phyloP scores from a whole-genome alignment of 331 rosid genomes.

The Stylosanthes scabra region DNA sequence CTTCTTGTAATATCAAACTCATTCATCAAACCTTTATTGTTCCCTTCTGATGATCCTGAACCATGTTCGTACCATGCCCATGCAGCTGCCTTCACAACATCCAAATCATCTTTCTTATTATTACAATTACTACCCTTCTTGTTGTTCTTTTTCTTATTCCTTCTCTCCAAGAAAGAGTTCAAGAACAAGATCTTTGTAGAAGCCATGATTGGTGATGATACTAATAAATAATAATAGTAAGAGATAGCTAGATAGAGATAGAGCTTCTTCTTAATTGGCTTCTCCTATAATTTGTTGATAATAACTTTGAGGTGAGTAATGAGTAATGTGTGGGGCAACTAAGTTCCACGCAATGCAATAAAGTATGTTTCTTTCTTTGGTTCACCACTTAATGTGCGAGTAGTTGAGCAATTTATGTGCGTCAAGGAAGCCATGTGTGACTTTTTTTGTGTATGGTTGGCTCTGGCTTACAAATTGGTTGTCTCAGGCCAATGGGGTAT shows the following conservation, averaged over 20 bases:
- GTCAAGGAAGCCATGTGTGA: slow-evolving; percentile 34
- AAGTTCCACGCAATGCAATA: slow-evolving; percentile 60
- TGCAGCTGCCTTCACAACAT: slow-evolving; percentile 72
- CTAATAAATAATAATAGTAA: background rate
- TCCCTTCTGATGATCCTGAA: slow-evolving; percentile 55
- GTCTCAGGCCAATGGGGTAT: background rate
- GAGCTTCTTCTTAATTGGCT: background rate
- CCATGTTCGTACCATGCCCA: slow-evolving; percentile 89
- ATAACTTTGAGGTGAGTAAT: slow-evolving; percentile 5
- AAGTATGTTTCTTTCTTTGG: slow-evolving; percentile 27
- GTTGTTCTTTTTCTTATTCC: slow-evolving; percentile 12
- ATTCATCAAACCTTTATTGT: slow-evolving; percentile 7
- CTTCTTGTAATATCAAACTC: slow-evolving; percentile 49
- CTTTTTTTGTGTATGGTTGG: slow-evolving; percentile 17
- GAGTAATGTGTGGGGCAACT: slow-evolving; percentile 54
- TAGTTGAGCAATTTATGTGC: slow-evolving; percentile 28
- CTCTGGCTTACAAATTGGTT: slow-evolving; percentile 4
- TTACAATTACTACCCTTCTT: slow-evolving; percentile 29
- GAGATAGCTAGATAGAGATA: background rate
- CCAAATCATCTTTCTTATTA: slow-evolving; percentile 31
- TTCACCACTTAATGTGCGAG: background rate
- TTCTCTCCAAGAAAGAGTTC: slow-evolving; percentile 42
- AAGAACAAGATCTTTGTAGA: slow-evolving; percentile 33
- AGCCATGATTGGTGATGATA: slow-evolving; percentile 14
- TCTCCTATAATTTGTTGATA: background rate